These are phyloP conservation scores for Sarocladiaceae sp. DNA, from an alignment of 2,329 filamentous ascomycete genomes.

Conservation along the genomic window DNA sequence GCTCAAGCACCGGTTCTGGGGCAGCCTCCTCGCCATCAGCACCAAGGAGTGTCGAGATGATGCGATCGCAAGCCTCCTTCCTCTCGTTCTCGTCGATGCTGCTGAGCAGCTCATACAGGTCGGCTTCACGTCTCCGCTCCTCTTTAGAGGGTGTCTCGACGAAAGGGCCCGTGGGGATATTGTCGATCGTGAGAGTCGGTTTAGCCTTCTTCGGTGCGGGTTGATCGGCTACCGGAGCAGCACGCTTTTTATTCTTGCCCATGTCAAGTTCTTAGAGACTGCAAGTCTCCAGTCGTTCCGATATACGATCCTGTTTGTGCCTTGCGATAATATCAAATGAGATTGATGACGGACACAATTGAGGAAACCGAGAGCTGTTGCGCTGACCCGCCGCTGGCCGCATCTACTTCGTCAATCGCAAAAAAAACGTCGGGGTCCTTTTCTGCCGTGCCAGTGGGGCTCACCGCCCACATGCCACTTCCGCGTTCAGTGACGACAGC, in stretches of 20 bases:
- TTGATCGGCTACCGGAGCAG: slow-evolving; percentile 2
- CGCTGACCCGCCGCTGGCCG: not conserved
- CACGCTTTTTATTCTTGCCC: slow-evolving; percentile 9
- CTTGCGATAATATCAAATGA: no score
- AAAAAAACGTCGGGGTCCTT: slow-evolving; percentile 7
- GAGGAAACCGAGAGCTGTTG: not conserved
- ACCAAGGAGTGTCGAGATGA: slow-evolving; percentile 52
- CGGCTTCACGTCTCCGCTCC: slow-evolving; percentile 51
- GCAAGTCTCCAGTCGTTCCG: no score
- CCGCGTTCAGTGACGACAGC: not conserved
- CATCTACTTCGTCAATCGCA: not conserved
- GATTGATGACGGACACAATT: no score
- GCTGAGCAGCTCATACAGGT: slow-evolving; percentile 54
- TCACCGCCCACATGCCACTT: slow-evolving; percentile 8
- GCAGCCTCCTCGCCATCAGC: slow-evolving; percentile 35
- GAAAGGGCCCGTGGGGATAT: slow-evolving; percentile 35
- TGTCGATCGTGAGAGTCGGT: not conserved
- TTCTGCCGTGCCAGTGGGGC: not conserved
- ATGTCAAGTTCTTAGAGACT: no score
- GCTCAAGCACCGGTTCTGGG: slow-evolving; percentile 45
- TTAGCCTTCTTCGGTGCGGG: slow-evolving; percentile 5
- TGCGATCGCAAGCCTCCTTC: slow-evolving; percentile 51
- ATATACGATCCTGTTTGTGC: no score
- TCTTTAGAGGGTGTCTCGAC: slow-evolving; percentile 44
- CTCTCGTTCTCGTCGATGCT: slow-evolving; percentile 52